Base-by-base conservation (phyloP, 2,329 filamentous ascomycete genomes). In the Byssothecium circinans region DNA sequence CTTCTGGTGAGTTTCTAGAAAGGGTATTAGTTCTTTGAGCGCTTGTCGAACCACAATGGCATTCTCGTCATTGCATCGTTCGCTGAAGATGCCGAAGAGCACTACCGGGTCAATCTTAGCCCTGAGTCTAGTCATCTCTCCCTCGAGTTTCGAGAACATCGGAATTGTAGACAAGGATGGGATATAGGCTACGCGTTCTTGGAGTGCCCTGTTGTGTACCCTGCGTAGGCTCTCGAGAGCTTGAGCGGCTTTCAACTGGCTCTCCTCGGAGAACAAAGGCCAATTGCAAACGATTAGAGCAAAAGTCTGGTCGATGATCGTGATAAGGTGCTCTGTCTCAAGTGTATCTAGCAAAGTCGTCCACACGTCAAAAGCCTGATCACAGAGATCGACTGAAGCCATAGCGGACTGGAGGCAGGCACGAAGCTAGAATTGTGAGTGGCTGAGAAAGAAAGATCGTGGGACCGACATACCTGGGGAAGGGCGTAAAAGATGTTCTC, bases 391-490 rank as follows among this genome's bases (percentile, higher is more conserved):
- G 36, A 85, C 79, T 41, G 88, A 82, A 14, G 87, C 80, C 50
- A 97, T 81, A 0, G 91, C 91, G 18, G 90, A 91, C 53, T 95
- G 84, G 11, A 99, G 77, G 65, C 89, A 96, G n/a, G 92, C 91
- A 56, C 90, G 90, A 46, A 97, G 92, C 85, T 92, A 45, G 12
- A 7, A 14, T 7, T 19, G 11, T 74, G 39, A 73, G 65, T n/a
- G 40, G 14, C 14, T 15, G 18, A 10, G 40, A 23, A 3, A 32
- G 1, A 32, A 6, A 39, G 8, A 6, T 17, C 8, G 42, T 10
- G 12, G 18, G 10, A 15, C 10, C n/a, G 18, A 70, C 78, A 58
- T 71, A 90, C 88, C 76, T 96, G 92, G 18, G 94, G 92, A 33
- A 96, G 78, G 41, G 89, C 94, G 58, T 87, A 84, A 51, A 84